Evolutionary conservation across 345 rosid genomes (phyloP), one percentile per base, ranked within the genome.

Genomic region (Toxicodendron radicans): DNA sequence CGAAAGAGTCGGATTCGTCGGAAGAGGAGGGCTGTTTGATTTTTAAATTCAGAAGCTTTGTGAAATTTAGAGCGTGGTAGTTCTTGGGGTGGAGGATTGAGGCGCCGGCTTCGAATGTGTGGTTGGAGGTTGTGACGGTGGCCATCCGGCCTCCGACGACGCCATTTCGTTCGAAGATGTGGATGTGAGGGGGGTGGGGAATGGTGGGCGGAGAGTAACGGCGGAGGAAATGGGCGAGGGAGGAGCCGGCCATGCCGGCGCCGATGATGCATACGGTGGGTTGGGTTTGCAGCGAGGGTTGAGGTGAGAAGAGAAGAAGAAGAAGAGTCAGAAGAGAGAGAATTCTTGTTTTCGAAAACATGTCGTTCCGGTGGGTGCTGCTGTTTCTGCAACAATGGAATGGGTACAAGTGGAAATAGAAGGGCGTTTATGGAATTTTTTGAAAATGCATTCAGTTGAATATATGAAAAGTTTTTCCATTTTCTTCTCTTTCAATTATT

Each of bases 131-230:
- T 20, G 73, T 75, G 16, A 91, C 89, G 8, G 86, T 87, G 27
- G 87, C 96, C 98, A 95, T 93, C 24, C 99, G 96, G 0, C 99
- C 99, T 52, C 99, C 98, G 51, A 95, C 93, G 76, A 88, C 53
- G 73, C 75, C 78, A 69, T 81, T 75, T 16, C 94, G 88, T 83
- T 94, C 97, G 73, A 94, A 89, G 74, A 94, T 79, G 5, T 69
- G 81, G 80, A 94, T 85, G 7, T 35, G 66, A 62, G 80, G 64
- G 12, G 35, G 49, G 52, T 59, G 2, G 54, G 79, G 41, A 63
- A 17, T 41, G 66, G 79, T 56, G 54, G 79, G 62, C 23, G 33
- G 32, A n/a, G 89, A 84, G 86, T 90, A 85, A 45, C 17, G 81
- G 56, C 93, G 89, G 77, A 95, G 88, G 86, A 93, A 95, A 85